A percentile compares a stretch with the other conserved stretches of the same genome.
Conservation (phyloP, 768 basidiomycete species). For the Floccularia luteovirens region DNA sequence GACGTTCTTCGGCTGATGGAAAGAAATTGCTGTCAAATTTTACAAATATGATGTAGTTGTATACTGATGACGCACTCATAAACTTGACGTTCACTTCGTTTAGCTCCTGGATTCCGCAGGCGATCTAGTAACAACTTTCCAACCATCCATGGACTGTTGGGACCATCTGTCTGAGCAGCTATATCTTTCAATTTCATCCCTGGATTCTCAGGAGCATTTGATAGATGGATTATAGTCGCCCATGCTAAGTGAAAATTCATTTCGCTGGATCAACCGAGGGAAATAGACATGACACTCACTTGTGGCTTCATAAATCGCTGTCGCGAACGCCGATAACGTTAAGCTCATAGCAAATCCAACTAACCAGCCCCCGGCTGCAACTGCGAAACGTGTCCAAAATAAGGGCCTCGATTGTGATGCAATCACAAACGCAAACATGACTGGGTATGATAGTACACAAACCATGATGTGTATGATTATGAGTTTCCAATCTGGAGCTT, state of each 20-base stretch:
- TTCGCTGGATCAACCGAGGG: background rate
- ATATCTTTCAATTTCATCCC: slow-evolving; percentile 29
- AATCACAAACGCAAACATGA: slow-evolving; percentile 19
- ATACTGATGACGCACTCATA: slow-evolving; percentile 27
- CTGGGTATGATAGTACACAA: slow-evolving; percentile 24
- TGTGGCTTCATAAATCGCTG: slow-evolving; percentile 25
- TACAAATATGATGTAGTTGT: background rate
- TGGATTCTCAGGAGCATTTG: slow-evolving; percentile 15
- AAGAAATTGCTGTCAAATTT: background rate
- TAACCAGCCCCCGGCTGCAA: slow-evolving; percentile 24
- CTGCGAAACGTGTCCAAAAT: slow-evolving; percentile 32
- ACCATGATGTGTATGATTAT: slow-evolving; percentile 20
- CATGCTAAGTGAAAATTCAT: slow-evolving; percentile 20
- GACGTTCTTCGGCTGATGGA: slow-evolving; percentile 18
- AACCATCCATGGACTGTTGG: slow-evolving; percentile 19
- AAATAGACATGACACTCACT: slow-evolving; percentile 16
- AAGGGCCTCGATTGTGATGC: slow-evolving; percentile 20
- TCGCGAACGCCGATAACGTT: slow-evolving; percentile 20
- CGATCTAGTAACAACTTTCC: slow-evolving; percentile 27
- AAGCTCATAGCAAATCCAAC: slow-evolving; percentile 22
- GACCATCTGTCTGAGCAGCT: slow-evolving; percentile 20
- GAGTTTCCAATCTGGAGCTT: slow-evolving; percentile 22
- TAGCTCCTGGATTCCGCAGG: slow-evolving; percentile 22
- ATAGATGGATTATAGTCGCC: slow-evolving; percentile 37
- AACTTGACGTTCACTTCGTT: slow-evolving; percentile 16